Conservation (phyloP, 164 flowering plant species). For the Dillenia turbinata region DNA sequence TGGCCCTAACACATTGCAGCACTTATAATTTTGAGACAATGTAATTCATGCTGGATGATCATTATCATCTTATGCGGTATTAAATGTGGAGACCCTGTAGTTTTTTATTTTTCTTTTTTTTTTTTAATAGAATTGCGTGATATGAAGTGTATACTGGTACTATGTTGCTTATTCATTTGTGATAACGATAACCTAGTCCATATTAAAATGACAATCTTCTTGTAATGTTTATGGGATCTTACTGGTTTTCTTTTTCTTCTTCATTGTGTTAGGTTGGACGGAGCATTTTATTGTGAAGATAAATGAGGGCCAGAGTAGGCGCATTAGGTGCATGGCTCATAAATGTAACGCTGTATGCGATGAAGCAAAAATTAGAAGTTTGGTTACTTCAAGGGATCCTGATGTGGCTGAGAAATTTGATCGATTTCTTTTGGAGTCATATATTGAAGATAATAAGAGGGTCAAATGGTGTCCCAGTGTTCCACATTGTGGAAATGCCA, state of each 20-base stretch:
- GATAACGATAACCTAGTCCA: too few species aligned
- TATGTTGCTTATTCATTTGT: too few species aligned
- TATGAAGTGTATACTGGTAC: too few species aligned
- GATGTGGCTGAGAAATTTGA: constrained; percentile 75
- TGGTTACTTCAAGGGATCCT: constrained; percentile 55
- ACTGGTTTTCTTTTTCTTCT: background rate
- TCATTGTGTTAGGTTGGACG: constrained; percentile 47
- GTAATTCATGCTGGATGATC: too few species aligned
- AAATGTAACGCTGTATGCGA: constrained; percentile 84
- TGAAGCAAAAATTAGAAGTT: constrained; percentile 58
- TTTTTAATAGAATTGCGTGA: too few species aligned
- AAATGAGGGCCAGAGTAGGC: constrained; percentile 83
- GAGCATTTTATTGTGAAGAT: constrained; percentile 78
- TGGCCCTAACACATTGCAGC: too few species aligned
- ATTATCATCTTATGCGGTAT: too few species aligned
- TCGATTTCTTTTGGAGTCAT: constrained; percentile 77
- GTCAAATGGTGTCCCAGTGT: constrained; percentile 96
- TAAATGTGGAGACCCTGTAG: too few species aligned
- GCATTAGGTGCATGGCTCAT: constrained; percentile 87
- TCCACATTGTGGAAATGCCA: constrained; percentile 96
- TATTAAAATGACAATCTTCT: too few species aligned
- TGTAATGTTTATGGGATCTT: too few species aligned
- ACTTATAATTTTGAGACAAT: too few species aligned
- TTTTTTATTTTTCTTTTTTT: too few species aligned
- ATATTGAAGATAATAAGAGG: constrained; percentile 75